Conservation (phyloP, 176 grass and related monocot species). For the Cocos nucifera region DNA sequence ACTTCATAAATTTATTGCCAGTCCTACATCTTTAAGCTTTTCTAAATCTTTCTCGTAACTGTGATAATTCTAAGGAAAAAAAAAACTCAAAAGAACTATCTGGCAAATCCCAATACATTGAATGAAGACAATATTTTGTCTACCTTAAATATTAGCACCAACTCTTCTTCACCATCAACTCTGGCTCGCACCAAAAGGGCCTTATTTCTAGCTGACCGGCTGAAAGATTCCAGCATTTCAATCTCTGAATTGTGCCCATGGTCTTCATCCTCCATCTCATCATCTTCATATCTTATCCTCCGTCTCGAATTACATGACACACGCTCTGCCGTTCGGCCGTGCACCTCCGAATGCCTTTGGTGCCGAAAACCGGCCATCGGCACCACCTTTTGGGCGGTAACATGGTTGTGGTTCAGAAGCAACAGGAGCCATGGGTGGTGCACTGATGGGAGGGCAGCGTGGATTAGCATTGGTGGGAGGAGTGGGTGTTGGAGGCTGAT, state of each 20-base stretch:
- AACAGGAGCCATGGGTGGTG: background rate
- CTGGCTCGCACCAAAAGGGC: conserved; percentile 56
- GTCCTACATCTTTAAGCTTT: too few species aligned
- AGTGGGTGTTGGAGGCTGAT: too few species aligned
- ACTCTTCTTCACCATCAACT: conserved; percentile 46
- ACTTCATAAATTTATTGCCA: too few species aligned
- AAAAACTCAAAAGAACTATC: background rate
- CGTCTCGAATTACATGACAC: conserved; percentile 31
- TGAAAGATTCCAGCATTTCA: conserved; percentile 60
- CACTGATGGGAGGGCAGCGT: background rate
- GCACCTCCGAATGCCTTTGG: background rate
- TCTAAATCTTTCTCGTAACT: background rate
- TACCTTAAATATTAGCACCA: conserved; percentile 79
- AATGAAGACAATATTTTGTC: too few species aligned
- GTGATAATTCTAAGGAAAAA: background rate
- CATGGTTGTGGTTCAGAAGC: too few species aligned
- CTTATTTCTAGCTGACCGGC: conserved; percentile 38
- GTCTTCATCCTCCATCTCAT: conserved; percentile 21
- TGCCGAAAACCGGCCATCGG: background rate
- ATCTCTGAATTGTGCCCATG: conserved; percentile 72
- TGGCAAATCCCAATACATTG: too few species aligned
- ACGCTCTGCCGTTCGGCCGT: background rate
- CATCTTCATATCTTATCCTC: conserved; percentile 43
- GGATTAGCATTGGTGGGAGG: conserved; percentile 4
- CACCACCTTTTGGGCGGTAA: background rate